Base-by-base conservation (phyloP, 2,329 filamentous ascomycete genomes). In the Graphium sp. region DNA sequence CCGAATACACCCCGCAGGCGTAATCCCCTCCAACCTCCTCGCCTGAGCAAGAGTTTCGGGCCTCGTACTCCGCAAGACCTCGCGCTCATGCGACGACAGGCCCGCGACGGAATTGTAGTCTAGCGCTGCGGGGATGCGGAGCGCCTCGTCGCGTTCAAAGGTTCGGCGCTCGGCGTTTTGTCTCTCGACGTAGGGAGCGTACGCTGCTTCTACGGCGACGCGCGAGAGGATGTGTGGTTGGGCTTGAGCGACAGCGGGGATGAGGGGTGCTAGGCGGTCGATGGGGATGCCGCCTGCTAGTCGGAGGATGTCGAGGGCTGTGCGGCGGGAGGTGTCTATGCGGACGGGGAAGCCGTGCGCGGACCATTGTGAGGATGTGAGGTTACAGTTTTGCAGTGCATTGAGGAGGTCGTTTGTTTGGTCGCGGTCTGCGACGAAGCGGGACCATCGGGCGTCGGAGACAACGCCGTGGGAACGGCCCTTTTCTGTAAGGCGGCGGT, bases 41-140 rank as follows among this genome's bases (percentile, higher is more conserved):
- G 87, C 87, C 62, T 94, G 89, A 0, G 82, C 87, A 14, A 98
- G 60, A 35, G 71, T 91, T 51, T 91, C 82, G 0, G 89, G 89
- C 29, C 70, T 59, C 2, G 82, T 78, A 3, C 60, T 56, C 33
- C 67, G 64, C 20, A 98, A 58, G 4, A 76, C 64, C 17, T 70
- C 62, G 49, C 69, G 75, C 56, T 95, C 89, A 33, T 82, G 84
- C 21, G 72, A 66, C 32, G 80, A 84, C 29, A 98, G 57, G 0
- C 84, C 84, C 19, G 65, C 58, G 1, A 98, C 63, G 9, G 50
- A 42, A 24, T 70, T 62, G 42, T 94, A 98, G 41, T 94, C 73
- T 10, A 95, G 48, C 38, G 84, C 72, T 0, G 60, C 39, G 0
- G 87, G 83, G 9, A 98, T 54, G 10, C 58, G 56, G 10, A 94